Conservation (phyloP, 169 alveolate genomes). For the Neospora caninum region DNA sequence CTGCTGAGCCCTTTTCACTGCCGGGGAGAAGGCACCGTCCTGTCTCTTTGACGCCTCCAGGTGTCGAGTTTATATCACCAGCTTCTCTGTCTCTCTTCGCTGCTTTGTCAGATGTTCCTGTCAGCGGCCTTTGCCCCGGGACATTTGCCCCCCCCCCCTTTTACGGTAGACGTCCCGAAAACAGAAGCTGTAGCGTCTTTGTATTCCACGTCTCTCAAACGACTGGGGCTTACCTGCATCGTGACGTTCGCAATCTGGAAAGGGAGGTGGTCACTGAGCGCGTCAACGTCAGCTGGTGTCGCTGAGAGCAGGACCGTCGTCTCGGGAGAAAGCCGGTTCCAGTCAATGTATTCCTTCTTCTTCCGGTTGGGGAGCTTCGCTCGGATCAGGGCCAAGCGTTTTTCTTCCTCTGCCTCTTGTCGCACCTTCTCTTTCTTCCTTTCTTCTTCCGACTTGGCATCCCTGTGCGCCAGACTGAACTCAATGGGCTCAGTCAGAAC, state of each 20-base stretch:
- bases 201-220: neutral
- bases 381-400: neutral
- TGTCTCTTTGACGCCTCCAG: too few species aligned
- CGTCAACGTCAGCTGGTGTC: neutral
- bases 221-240: neutral
- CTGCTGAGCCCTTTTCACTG: too few species aligned
- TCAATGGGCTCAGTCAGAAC: neutral
- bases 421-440: neutral
- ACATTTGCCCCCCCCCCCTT: too few species aligned
- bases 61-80: too few species aligned
- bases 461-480: neutral
- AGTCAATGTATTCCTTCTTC: neutral
- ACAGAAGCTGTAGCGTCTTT: neutral
- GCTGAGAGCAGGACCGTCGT: neutral
- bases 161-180: too few species aligned
- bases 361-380: neutral
- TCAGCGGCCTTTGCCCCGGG: too few species aligned
- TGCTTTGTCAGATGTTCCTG: too few species aligned
- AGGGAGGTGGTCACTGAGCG: neutral
- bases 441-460: neutral
- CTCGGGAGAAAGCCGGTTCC: neutral
- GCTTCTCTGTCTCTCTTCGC: too few species aligned
- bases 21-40: too few species aligned
- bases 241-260: slow-evolving; percentile 4
- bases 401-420: neutral